Percentiles rank a stretch among this genome's conserved stretches.
Evolutionary conservation across 805 yeast genomes (phyloP).

Genomic region (Cyberlindnera samutprakarnensis): DNA sequence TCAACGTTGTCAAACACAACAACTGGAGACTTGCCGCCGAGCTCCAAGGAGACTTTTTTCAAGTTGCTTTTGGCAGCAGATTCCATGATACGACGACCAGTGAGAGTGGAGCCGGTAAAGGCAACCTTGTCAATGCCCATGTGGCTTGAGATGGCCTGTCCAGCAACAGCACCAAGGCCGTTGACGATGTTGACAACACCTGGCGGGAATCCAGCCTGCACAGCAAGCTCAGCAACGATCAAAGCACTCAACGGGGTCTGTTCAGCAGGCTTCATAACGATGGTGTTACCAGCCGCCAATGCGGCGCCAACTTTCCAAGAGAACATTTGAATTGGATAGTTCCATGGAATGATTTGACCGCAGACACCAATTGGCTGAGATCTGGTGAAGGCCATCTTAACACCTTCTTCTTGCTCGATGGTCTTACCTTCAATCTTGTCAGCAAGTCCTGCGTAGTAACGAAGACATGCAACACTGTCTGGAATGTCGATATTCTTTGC

Average conservation of each 20-base stretch:
- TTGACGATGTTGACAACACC: slow-evolving; percentile 49
- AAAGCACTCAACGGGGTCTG: slow-evolving; percentile 56
- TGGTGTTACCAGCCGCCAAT: slow-evolving; percentile 57
- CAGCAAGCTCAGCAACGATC: slow-evolving; percentile 47
- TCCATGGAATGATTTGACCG: slow-evolving; percentile 60
- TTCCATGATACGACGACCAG: slow-evolving; percentile 52
- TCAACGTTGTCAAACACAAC: slow-evolving; percentile 56
- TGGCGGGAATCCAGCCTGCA: slow-evolving; percentile 53
- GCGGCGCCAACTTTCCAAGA: slow-evolving; percentile 61
- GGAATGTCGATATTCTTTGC: no score
- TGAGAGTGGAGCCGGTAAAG: slow-evolving; percentile 59
- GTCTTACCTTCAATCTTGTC: slow-evolving; percentile 49
- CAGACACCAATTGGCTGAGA: slow-evolving; percentile 53
- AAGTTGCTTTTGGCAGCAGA: slow-evolving; percentile 50
- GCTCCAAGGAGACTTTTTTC: slow-evolving; percentile 54
- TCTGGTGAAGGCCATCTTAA: slow-evolving; percentile 44
- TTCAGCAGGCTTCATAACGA: slow-evolving; percentile 53
- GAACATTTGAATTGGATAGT: slow-evolving; percentile 63
- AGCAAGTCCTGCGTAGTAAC: slow-evolving; percentile 65
- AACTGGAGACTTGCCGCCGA: slow-evolving; percentile 65
- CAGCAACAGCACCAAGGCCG: no score
- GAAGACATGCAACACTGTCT: no score
- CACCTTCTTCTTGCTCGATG: slow-evolving; percentile 44
- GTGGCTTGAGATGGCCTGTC: slow-evolving; percentile 44
- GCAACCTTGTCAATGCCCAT: slow-evolving; percentile 51